These are phyloP conservation scores for Nicotiana tabacum DNA, from an alignment of 257 asterid genomes.

Conservation along the genomic window DNA sequence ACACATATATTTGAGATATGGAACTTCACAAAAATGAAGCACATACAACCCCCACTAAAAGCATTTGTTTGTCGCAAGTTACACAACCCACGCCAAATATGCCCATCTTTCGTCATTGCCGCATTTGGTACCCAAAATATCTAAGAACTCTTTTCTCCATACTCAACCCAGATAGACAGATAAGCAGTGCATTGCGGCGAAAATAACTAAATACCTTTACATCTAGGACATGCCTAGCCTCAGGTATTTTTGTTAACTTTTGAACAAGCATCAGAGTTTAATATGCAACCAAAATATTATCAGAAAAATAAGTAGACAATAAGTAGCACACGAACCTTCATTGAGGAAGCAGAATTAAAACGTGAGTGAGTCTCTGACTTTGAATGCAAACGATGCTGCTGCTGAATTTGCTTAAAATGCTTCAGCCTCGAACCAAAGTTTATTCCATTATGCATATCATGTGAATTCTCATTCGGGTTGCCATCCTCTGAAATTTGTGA, in stretches of 20 bases:
- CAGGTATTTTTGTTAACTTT: not conserved
- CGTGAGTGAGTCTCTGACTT: conserved; percentile 48
- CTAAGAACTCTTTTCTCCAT: not conserved
- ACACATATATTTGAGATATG: not conserved
- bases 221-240: not conserved
- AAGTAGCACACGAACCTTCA: conserved; percentile 47
- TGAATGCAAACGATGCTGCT: conserved; percentile 59
- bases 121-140: not conserved
- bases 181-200: not conserved
- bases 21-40: not conserved
- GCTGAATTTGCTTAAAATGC: conserved; percentile 76
- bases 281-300: not conserved
- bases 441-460: conserved; percentile 42
- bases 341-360: conserved; percentile 38
- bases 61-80: not conserved
- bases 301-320: not conserved
- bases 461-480: conserved; percentile 38
- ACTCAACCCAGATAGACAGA: not conserved
- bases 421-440: conserved; percentile 62
- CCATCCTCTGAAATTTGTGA: conserved; percentile 51
- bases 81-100: not conserved
- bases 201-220: not conserved
- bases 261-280: not conserved
- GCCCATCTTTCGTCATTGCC: not conserved
- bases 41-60: not conserved